Conservation (phyloP, 352 stramenopile genomes). For the Pythium guiyangense region DNA sequence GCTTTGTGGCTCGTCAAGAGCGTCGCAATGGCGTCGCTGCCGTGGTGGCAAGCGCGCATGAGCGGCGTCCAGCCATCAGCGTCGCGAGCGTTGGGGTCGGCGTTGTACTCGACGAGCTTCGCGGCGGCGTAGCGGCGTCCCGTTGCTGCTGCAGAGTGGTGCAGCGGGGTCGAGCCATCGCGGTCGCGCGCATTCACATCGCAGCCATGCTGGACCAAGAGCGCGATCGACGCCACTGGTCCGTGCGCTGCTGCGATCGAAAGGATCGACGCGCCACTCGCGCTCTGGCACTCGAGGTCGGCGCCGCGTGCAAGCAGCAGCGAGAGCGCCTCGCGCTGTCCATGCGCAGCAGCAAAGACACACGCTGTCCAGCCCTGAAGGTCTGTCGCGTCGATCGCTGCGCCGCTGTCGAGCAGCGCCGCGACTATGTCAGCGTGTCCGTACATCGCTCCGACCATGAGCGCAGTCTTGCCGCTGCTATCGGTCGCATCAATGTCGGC, state of each 20-base stretch:
- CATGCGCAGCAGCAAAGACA: conserved; percentile 3
- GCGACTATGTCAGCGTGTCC: neutral
- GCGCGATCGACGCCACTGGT: neutral
- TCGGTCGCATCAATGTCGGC: conserved; percentile 2
- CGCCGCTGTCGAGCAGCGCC: neutral
- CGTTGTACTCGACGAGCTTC: conserved; percentile 2
- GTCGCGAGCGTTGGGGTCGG: neutral
- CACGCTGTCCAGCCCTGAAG: neutral
- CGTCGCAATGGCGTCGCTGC: neutral
- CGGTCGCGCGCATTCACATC: neutral
- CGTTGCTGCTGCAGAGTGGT: neutral
- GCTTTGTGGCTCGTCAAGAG: neutral
- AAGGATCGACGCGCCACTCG: neutral
- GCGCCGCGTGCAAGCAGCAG: conserved; percentile 1
- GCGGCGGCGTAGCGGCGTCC: neutral
- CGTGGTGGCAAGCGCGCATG: conserved; percentile 1
- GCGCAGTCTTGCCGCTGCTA: conserved; percentile 1
- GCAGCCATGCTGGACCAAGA: conserved; percentile 1
- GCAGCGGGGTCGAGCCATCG: neutral
- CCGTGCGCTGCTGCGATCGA: conserved; percentile 1
- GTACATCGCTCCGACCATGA: conserved; percentile 3
- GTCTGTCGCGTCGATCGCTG: neutral
- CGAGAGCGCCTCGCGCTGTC: conserved; percentile 3
- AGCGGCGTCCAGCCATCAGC: conserved; percentile 1
- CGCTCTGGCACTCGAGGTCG: neutral